Evolutionary conservation across 306 rosid species (phyloP).

Genomic region (Echinosophora koreensis): DNA sequence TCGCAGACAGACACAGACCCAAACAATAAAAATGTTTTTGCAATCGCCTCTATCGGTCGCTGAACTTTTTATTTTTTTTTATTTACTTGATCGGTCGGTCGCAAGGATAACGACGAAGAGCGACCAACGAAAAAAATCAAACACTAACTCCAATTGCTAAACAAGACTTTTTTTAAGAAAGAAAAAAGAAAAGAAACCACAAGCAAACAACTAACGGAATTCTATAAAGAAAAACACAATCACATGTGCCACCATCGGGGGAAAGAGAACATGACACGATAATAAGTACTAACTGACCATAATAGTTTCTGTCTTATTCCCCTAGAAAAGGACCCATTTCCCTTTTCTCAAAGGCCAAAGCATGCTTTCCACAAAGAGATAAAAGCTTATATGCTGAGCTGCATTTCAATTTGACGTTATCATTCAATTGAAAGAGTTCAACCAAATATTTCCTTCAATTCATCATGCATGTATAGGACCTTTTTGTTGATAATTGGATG

Average conservation of each 20-base stretch:
- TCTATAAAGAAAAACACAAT: slow-evolving; percentile 7
- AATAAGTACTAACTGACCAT: slow-evolving; percentile 45
- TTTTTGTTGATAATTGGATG: slow-evolving; percentile 17
- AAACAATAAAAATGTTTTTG: no score
- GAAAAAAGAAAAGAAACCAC: no score
- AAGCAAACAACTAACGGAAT: neutral
- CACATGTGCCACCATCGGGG: slow-evolving; percentile 50
- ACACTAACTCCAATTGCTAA: no score
- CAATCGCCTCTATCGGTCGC: no score
- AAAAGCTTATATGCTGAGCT: neutral
- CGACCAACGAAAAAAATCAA: no score
- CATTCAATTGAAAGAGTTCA: slow-evolving; percentile 39
- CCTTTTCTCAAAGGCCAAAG: slow-evolving; percentile 50
- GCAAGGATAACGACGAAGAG: no score
- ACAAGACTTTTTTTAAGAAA: no score
- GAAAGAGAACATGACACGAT: slow-evolving; percentile 41
- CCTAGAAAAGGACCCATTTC: slow-evolving; percentile 49
- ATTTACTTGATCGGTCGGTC: no score
- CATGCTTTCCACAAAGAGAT: slow-evolving; percentile 17
- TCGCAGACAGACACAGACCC: no score
- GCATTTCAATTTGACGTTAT: slow-evolving; percentile 27
- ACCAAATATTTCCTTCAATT: slow-evolving; percentile 27
- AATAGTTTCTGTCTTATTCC: slow-evolving; percentile 59
- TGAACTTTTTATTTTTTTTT: no score
- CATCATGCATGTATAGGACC: slow-evolving; percentile 39